Evolutionary conservation across 164 flowering plant genomes (phyloP), one percentile per base, ranked within the genome.

Genomic region (Nymphaea thermarum): DNA sequence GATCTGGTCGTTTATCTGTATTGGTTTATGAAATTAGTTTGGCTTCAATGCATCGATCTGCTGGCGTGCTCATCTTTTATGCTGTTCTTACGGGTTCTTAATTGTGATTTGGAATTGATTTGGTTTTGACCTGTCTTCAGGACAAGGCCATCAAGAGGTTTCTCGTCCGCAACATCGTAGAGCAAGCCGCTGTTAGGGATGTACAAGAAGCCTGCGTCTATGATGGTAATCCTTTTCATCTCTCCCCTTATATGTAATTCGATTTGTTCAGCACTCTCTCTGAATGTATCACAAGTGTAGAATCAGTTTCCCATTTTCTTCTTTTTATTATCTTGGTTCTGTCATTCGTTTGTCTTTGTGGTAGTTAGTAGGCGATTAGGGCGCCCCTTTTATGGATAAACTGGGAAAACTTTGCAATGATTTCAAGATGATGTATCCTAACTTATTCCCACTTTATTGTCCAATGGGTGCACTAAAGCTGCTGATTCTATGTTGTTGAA

Each of bases 101-200:
- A 25, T 25, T 25, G 1, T 25, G 36, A 25, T 25, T 25, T 25
- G 36, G 36, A 25, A 25, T 25, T 25, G 36, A 1, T 66, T 6
- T 60, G 43, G 42, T 47, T 64, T 25, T 25, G 14, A 51, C 14
- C 8, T 51, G 57, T 51, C 12, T 17, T 67, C 42, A 93, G 97
- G 98, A 93, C 76, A 91, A 93, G 82, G 96, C 98, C 1, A 89
- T 93, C 75, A 93, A 93, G 91, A 83, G 98, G 76, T 93, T 93
- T 70, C 80, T 86, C 11, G 98, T 93, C 84, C 89, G 98, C 84
- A 93, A 93, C 87, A 93, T 93, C 8, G 97, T 93, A 36, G 98
- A 91, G 73, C 98, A 93, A 71, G 98, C 98, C 69, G 98, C 97
- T 3, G 92, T 93, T 14, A 82, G 98, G 61, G 98, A 93, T 79